phyloP scores from a whole-genome alignment of 108 stramenopile species.

The Conticribra guillardii region DNA sequence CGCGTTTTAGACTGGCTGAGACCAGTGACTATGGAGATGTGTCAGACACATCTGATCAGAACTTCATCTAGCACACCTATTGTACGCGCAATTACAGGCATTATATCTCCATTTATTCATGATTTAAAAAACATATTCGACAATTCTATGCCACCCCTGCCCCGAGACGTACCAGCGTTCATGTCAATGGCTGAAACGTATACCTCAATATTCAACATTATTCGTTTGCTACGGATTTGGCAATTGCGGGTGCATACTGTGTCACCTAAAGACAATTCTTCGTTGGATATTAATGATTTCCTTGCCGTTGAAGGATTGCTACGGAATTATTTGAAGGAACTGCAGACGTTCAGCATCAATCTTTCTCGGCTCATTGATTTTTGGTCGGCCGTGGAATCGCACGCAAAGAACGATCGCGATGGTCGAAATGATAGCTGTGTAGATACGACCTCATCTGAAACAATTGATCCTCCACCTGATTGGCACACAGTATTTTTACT shows the following conservation, averaged over 20 bases:
- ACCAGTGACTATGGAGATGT: constrained; percentile 17
- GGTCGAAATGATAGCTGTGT: neutral
- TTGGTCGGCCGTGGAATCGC: constrained; percentile 12
- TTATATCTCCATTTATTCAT: constrained; percentile 11
- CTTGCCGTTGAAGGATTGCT: constrained; percentile 4
- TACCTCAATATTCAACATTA: constrained; percentile 16
- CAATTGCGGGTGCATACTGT: neutral
- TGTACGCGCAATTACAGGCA: constrained; percentile 1
- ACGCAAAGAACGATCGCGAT: neutral
- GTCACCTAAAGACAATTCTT: neutral
- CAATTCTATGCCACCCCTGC: constrained; percentile 1
- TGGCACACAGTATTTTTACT: constrained; percentile 31
- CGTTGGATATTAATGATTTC: neutral
- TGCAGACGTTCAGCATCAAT: constrained; percentile 2
- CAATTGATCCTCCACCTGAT: constrained; percentile 14
- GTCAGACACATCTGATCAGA: neutral
- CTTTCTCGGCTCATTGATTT: constrained; percentile 29
- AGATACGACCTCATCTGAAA: neutral
- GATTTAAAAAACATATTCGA: constrained; percentile 12
- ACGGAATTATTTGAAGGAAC: neutral
- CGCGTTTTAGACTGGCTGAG: constrained; percentile 36
- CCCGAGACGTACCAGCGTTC: constrained; percentile 12
- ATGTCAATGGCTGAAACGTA: constrained; percentile 27
- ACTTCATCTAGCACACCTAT: constrained; percentile 8
- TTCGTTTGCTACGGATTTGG: constrained; percentile 22